These are phyloP conservation scores for Ceratopteris richardii DNA, from an alignment of 75 land plant species.

Conservation along the genomic window DNA sequence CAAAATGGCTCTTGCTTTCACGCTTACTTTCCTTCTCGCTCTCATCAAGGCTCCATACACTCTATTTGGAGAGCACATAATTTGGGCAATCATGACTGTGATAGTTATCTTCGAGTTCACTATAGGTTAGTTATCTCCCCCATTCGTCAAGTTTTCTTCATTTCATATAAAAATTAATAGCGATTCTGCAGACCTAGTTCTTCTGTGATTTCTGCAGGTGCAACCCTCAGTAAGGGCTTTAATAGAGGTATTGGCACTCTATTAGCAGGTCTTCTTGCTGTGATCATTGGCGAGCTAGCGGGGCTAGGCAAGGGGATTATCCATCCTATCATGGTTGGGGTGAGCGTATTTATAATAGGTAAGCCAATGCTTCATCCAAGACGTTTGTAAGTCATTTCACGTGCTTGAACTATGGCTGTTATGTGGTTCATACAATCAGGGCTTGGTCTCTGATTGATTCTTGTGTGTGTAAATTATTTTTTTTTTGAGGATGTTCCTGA, in stretches of 20 bases:
- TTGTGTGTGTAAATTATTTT: too few species aligned
- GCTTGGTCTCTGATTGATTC: too few species aligned
- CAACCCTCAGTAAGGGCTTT: slow-evolving; percentile 52
- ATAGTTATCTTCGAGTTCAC: slow-evolving; percentile 16
- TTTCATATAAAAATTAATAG: too few species aligned
- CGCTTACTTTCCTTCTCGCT: slow-evolving; percentile 46
- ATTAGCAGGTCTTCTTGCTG: slow-evolving; percentile 45
- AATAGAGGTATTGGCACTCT: slow-evolving; percentile 46
- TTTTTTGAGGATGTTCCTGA: too few species aligned
- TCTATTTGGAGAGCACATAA: slow-evolving; percentile 5
- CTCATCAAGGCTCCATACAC: slow-evolving; percentile 39
- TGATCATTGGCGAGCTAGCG: slow-evolving; percentile 28
- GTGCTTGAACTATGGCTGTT: too few species aligned
- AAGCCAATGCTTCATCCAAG: background rate
- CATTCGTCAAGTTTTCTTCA: too few species aligned
- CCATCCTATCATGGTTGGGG: slow-evolving; percentile 39
- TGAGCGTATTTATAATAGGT: slow-evolving; percentile 37
- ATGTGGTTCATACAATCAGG: too few species aligned
- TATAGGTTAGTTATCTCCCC: background rate
- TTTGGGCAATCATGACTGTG: slow-evolving; percentile 8
- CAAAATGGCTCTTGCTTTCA: slow-evolving; percentile 50
- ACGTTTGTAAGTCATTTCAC: background rate
- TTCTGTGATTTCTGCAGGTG: slow-evolving; percentile 31
- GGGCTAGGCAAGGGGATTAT: slow-evolving; percentile 10
- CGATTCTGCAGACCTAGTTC: background rate